phyloP scores from a whole-genome alignment of 129 eudicot species.

The Chrysanthemum lavandulifolium region DNA sequence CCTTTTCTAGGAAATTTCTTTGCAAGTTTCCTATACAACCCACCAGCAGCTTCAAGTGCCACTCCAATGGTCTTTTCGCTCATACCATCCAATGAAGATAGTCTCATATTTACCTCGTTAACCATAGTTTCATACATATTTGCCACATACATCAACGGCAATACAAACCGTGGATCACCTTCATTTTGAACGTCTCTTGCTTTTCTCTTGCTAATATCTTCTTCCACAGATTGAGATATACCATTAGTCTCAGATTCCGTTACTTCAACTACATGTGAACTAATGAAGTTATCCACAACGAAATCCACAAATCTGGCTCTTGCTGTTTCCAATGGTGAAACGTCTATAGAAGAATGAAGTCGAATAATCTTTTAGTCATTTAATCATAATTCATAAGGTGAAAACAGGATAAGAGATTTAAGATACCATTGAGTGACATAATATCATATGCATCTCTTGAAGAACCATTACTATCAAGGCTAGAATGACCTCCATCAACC shows the following conservation, averaged over 20 bases:
- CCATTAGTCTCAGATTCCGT: conserved; percentile 49
- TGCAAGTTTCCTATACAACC: conserved; percentile 85
- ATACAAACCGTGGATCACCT: conserved; percentile 82
- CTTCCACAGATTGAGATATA: conserved; percentile 51
- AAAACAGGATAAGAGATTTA: neutral
- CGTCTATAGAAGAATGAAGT: conserved; percentile 53
- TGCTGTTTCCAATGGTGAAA: conserved; percentile 83
- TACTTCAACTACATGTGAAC: conserved; percentile 61
- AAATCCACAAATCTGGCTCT: conserved; percentile 82
- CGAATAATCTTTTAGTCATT: conserved; percentile 5
- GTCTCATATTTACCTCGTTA: conserved; percentile 73
- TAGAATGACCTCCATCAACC: conserved; percentile 81
- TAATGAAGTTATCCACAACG: conserved; percentile 76
- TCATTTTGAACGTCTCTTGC: conserved; percentile 66
- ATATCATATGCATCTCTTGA: conserved; percentile 50
- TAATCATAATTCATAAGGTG: neutral
- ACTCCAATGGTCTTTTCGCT: conserved; percentile 87
- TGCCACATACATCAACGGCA: conserved; percentile 97
- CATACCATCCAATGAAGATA: conserved; percentile 68
- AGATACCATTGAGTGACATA: conserved; percentile 59
- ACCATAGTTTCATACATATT: conserved; percentile 90
- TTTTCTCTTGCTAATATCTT: conserved; percentile 69
- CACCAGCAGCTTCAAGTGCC: conserved; percentile 99
- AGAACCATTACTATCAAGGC: conserved; percentile 73
- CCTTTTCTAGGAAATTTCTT: conserved; percentile 86